Evolutionary conservation across 805 yeast species (phyloP).

Genomic region (Blastobotrys robertii): DNA sequence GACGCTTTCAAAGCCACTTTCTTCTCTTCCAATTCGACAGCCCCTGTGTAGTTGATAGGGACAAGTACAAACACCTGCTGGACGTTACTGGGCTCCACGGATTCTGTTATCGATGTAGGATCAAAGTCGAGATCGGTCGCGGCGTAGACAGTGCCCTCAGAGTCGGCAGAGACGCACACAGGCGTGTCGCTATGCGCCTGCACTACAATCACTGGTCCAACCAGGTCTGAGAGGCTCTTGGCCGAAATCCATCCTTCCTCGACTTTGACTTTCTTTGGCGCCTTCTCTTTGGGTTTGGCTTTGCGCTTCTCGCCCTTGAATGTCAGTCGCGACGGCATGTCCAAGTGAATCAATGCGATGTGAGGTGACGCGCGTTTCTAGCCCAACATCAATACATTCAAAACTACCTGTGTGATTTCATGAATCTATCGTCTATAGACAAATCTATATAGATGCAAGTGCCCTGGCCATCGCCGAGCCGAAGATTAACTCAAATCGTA

Average conservation of each 20-base stretch:
- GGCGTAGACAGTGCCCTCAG: conserved; percentile 17
- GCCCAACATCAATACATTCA: too few relatives aligned
- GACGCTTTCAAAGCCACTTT: conserved; percentile 24
- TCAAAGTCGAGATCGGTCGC: conserved; percentile 15
- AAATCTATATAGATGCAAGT: too few relatives aligned
- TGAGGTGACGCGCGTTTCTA: too few relatives aligned
- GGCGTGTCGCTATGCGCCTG: conserved; percentile 6
- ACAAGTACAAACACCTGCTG: conserved; percentile 28
- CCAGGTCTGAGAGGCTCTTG: conserved; percentile 18
- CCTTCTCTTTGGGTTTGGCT: conserved; percentile 16
- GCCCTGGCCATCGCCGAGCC: too few relatives aligned
- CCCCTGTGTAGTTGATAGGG: conserved; percentile 9
- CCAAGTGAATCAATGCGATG: too few relatives aligned
- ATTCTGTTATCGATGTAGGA: conserved; percentile 8
- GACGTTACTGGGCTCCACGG: conserved; percentile 25
- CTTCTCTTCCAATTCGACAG: conserved; percentile 7
- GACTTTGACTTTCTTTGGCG: conserved; percentile 2
- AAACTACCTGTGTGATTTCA: too few relatives aligned
- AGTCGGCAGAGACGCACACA: conserved; percentile 16
- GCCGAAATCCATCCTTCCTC: conserved; percentile 26
- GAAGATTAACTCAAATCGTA: conserved; percentile 7
- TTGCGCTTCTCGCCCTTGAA: conserved; percentile 31
- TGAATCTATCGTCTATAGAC: too few relatives aligned
- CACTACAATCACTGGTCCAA: conserved; percentile 28
- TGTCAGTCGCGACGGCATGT: conserved; percentile 29